Evolutionary conservation across 2,329 filamentous ascomycete genomes (phyloP).

Genomic region (Scedosporium minutisporum): DNA sequence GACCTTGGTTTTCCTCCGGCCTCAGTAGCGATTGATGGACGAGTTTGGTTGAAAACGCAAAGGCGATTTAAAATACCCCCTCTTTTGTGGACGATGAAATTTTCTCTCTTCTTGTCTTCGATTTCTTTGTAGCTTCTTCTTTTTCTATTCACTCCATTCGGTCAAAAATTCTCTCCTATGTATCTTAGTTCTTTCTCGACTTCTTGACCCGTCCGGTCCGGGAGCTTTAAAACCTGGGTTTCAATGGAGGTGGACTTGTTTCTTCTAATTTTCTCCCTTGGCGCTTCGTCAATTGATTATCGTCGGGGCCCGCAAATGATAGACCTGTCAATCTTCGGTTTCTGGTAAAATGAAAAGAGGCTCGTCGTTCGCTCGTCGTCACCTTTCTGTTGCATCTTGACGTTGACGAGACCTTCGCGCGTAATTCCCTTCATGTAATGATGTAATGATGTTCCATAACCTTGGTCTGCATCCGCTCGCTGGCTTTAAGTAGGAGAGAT

Average conservation of each 20-base stretch:
- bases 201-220: neutral
- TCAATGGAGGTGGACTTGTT: neutral
- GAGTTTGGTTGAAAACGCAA: slow-evolving; percentile 1
- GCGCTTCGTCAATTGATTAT: neutral
- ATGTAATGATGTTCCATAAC: too few relatives aligned
- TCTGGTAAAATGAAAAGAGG: neutral
- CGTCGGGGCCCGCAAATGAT: neutral
- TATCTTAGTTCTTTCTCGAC: neutral
- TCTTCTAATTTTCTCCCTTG: neutral
- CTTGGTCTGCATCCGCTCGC: too few relatives aligned
- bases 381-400: neutral
- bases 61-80: neutral
- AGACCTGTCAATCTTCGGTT: neutral
- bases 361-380: neutral
- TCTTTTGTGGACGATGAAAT: slow-evolving; percentile 5
- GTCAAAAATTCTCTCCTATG: slow-evolving; percentile 1
- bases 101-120: neutral
- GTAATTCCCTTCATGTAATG: too few relatives aligned
- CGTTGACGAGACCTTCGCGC: too few relatives aligned
- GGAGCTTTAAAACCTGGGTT: neutral
- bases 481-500: too few relatives aligned
- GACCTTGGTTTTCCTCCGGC: neutral
- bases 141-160: neutral
- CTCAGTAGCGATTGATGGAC: slow-evolving; percentile 2
- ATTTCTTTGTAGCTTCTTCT: neutral